Conservation (phyloP, 2,329 filamentous ascomycete species). For the Pseudocercospora musae region DNA sequence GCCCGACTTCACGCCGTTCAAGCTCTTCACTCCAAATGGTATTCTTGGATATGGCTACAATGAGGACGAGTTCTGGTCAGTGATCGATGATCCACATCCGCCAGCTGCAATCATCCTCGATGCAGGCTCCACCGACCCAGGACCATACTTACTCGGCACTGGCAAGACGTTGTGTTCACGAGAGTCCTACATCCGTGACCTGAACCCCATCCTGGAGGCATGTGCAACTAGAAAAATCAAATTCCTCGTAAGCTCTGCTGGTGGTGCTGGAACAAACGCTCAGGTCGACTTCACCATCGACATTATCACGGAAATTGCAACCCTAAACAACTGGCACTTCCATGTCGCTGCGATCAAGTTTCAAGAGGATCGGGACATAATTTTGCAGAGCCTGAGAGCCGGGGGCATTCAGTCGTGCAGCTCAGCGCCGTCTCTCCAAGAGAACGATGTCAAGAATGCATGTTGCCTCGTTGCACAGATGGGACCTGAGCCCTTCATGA, state of each 20-base stretch:
- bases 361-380: not conserved
- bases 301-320: slow-evolving; percentile 39
- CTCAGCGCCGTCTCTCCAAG: slow-evolving; percentile 13
- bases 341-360: not conserved
- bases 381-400: not conserved
- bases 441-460: not conserved
- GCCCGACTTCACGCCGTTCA: slow-evolving; percentile 8
- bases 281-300: slow-evolving; percentile 43
- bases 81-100: not conserved
- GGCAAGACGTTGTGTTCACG: slow-evolving; percentile 41
- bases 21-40: slow-evolving; percentile 34
- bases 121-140: slow-evolving; percentile 34
- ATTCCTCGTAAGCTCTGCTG: slow-evolving; percentile 46
- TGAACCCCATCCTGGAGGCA: slow-evolving; percentile 40
- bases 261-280: slow-evolving; percentile 48
- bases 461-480: slow-evolving; percentile 9
- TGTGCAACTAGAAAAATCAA: slow-evolving; percentile 36
- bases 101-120: slow-evolving; percentile 35
- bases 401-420: not conserved
- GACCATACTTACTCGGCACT: slow-evolving; percentile 31
- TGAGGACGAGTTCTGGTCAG: not conserved
- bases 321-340: not conserved
- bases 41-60: slow-evolving; percentile 25
- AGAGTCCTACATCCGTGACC: slow-evolving; percentile 43
- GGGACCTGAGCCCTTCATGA: slow-evolving; percentile 9